Percentiles rank a stretch among this genome's conserved stretches.
Evolutionary conservation across 1,284 basidiomycete species (phyloP).

Genomic region (Apiotrichum sp.): DNA sequence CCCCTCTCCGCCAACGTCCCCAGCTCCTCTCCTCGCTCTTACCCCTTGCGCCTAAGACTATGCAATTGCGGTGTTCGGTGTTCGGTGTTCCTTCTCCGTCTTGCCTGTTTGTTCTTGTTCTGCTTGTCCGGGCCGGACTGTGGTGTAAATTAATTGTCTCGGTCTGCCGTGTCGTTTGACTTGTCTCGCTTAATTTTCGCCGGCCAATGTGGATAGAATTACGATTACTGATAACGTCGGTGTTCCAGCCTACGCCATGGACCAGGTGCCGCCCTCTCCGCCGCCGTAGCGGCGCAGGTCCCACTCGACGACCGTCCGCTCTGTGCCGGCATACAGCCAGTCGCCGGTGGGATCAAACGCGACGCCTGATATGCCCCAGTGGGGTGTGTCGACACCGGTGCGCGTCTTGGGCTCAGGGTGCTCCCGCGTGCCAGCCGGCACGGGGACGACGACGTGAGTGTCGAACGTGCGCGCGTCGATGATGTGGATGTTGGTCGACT

Average conservation of each 20-base stretch:
- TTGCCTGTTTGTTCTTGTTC: no score
- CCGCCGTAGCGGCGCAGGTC: slow-evolving; percentile 38
- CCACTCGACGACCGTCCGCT: slow-evolving; percentile 46
- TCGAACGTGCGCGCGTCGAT: slow-evolving; percentile 45
- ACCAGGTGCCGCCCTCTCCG: slow-evolving; percentile 34
- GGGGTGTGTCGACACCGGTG: slow-evolving; percentile 3
- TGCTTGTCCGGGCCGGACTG: no score
- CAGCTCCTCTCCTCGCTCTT: no score
- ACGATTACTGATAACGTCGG: no score
- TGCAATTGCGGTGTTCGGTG: no score
- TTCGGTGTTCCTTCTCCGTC: no score
- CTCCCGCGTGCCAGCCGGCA: slow-evolving; percentile 20
- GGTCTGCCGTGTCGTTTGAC: no score
- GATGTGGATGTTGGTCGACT: slow-evolving; percentile 44
- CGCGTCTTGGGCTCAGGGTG: not conserved
- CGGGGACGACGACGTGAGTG: slow-evolving; percentile 40
- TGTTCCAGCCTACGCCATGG: slow-evolving; percentile 24
- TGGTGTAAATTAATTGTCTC: no score
- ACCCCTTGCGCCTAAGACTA: no score
- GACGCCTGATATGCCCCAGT: slow-evolving; percentile 40
- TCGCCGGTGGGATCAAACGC: slow-evolving; percentile 45
- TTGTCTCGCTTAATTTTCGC: no score
- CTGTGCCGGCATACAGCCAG: slow-evolving; percentile 45
- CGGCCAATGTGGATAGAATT: no score
- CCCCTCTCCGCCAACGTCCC: no score